phyloP scores from a whole-genome alignment of 2,329 filamentous ascomycete species.

The Fusarium sp. region DNA sequence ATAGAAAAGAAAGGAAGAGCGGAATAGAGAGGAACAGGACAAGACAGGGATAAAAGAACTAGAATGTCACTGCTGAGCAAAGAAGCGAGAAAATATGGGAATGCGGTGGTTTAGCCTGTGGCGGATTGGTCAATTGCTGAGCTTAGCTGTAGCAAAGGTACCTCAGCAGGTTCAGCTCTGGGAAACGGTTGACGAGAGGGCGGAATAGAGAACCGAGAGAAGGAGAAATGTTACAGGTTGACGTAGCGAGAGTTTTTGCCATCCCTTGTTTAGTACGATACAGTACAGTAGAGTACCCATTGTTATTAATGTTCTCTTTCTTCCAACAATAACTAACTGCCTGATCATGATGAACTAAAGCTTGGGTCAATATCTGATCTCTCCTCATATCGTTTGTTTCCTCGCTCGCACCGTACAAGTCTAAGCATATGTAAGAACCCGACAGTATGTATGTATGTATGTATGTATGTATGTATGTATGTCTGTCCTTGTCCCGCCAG shows the following conservation, averaged over 20 bases:
- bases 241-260: conserved; percentile 28
- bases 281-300: not conserved
- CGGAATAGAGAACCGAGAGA: conserved; percentile 36
- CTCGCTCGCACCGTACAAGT: not conserved
- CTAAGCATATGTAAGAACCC: conserved; percentile 22
- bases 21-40: conserved; percentile 8
- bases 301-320: not conserved
- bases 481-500: conserved; percentile 7
- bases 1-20: not conserved
- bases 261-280: not conserved
- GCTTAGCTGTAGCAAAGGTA: conserved; percentile 2
- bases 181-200: conserved; percentile 11
- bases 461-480: not conserved
- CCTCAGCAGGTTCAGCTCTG: not conserved
- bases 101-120: conserved; percentile 7
- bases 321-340: not conserved
- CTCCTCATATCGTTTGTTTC: not conserved
- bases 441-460: not conserved
- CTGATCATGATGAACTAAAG: not conserved
- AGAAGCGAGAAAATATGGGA: conserved; percentile 39
- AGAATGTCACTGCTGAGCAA: conserved; percentile 30
- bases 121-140: conserved; percentile 8
- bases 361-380: not conserved
- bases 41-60: conserved; percentile 12
- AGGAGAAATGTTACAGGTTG: conserved; percentile 30